phyloP scores from a whole-genome alignment of 2,329 filamentous ascomycete genomes.

The Xylariaceae sp. region DNA sequence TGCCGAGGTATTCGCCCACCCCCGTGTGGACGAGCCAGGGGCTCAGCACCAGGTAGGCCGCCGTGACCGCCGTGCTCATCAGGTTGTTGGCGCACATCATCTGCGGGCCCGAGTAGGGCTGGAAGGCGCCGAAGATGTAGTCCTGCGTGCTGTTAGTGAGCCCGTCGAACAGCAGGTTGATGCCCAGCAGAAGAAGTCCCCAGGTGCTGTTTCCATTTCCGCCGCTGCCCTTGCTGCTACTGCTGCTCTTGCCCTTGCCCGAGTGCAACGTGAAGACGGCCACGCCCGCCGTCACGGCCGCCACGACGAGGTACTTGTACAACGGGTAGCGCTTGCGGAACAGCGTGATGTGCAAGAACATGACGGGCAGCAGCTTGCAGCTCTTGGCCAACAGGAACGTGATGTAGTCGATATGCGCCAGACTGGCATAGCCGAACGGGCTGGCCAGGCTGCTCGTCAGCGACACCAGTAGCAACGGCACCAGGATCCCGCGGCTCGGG shows the following conservation, averaged over 20 bases:
- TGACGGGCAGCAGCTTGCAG: slow-evolving; percentile 98
- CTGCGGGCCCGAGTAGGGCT: slow-evolving; percentile 82
- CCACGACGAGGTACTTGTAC: slow-evolving; percentile 94
- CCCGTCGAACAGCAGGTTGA: slow-evolving; percentile 94
- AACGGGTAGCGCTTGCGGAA: slow-evolving; percentile 87
- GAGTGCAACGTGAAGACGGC: slow-evolving; percentile 91
- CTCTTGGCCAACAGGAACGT: slow-evolving; percentile 96
- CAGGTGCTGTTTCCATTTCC: slow-evolving; percentile 63
- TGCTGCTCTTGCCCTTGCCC: slow-evolving; percentile 49
- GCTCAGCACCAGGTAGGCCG: slow-evolving; percentile 68
- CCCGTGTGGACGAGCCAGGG: slow-evolving; percentile 73
- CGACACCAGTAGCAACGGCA: slow-evolving; percentile 78
- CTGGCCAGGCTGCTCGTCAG: slow-evolving; percentile 83
- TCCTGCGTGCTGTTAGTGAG: slow-evolving; percentile 96
- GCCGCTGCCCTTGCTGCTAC: slow-evolving; percentile 38
- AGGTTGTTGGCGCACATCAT: slow-evolving; percentile 99
- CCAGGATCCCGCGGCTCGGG: slow-evolving; percentile 68
- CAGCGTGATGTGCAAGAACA: slow-evolving; percentile 90
- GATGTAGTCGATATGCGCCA: slow-evolving; percentile 95
- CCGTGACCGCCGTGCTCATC: slow-evolving; percentile 75
- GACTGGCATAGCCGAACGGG: slow-evolving; percentile 91
- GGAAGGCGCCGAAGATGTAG: slow-evolving; percentile 79
- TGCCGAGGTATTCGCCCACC: slow-evolving; percentile 60
- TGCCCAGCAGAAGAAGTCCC: slow-evolving; percentile 75
- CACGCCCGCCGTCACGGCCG: slow-evolving; percentile 85